A percentile compares a stretch with the other conserved stretches of the same genome.
Evolutionary conservation across 2,329 filamentous ascomycete genomes (phyloP).

Genomic region (Cephalotrichum gorgonifer): DNA sequence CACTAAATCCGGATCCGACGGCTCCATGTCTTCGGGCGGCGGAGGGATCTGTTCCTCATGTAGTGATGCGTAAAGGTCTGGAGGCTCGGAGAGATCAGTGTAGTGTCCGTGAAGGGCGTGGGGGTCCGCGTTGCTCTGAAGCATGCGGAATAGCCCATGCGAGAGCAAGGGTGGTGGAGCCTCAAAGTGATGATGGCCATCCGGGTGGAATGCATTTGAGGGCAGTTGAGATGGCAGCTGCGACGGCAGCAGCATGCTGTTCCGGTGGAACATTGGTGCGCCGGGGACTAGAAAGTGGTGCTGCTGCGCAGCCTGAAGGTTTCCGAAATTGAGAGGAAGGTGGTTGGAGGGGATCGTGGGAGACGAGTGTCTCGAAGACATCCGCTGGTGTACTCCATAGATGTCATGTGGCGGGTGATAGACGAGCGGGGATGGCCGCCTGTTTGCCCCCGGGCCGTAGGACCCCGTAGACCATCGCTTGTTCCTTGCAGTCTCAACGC

Average conservation of each 20-base stretch:
- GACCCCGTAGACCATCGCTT: slow-evolving; percentile 75
- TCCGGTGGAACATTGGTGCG: slow-evolving; percentile 36
- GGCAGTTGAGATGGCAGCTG: slow-evolving; percentile 40
- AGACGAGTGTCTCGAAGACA: slow-evolving; percentile 43
- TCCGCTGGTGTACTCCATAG: slow-evolving; percentile 45
- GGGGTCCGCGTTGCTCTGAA: slow-evolving; percentile 64
- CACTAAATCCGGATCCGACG: slow-evolving; percentile 61
- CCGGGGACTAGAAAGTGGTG: slow-evolving; percentile 45
- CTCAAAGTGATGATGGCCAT: slow-evolving; percentile 42
- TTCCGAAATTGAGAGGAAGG: slow-evolving; percentile 42
- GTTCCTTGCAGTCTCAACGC: slow-evolving; percentile 52
- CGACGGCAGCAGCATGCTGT: slow-evolving; percentile 46
- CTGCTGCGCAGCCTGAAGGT: slow-evolving; percentile 44
- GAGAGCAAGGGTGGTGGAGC: slow-evolving; percentile 55
- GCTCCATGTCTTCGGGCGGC: slow-evolving; percentile 73
- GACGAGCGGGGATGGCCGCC: slow-evolving; percentile 49
- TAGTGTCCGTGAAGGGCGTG: slow-evolving; percentile 60
- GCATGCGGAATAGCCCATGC: slow-evolving; percentile 61
- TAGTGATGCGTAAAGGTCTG: slow-evolving; percentile 66
- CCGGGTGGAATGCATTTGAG: slow-evolving; percentile 33
- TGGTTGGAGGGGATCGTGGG: slow-evolving; percentile 34
- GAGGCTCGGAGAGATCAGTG: slow-evolving; percentile 62
- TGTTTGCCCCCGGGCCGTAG: slow-evolving; percentile 46
- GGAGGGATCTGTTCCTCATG: slow-evolving; percentile 64
- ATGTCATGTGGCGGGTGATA: slow-evolving; percentile 52